phyloP scores from a whole-genome alignment of 1,284 basidiomycete genomes.

The Volvariella volvacea region DNA sequence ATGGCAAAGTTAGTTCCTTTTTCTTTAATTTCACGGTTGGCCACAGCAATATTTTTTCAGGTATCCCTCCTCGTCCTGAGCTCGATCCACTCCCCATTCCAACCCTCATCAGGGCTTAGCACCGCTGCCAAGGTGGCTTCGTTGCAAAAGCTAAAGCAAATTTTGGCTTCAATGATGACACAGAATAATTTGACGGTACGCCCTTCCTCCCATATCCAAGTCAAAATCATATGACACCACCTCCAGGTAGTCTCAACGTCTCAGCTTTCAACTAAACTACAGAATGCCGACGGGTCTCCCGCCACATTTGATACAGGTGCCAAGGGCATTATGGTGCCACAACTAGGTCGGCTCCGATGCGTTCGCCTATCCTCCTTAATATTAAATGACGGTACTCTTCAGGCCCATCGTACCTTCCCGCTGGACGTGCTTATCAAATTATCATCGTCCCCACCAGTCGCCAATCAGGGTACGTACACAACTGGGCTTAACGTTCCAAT shows the following conservation, averaged over 20 bases:
- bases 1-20: slow-evolving; percentile 36
- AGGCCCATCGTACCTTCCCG: slow-evolving; percentile 27
- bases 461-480: slow-evolving; percentile 3
- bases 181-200: slow-evolving; percentile 46
- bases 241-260: slow-evolving; percentile 56
- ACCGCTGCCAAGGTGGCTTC: slow-evolving; percentile 32
- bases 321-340: slow-evolving; percentile 56
- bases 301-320: slow-evolving; percentile 60
- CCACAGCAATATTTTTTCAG: slow-evolving; percentile 21
- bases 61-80: slow-evolving; percentile 55
- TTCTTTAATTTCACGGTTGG: slow-evolving; percentile 3
- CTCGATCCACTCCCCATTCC: slow-evolving; percentile 62
- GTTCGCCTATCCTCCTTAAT: neutral
- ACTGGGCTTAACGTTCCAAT: neutral
- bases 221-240: neutral
- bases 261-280: slow-evolving; percentile 61
- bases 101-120: slow-evolving; percentile 32
- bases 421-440: slow-evolving; percentile 6
- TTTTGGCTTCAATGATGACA: slow-evolving; percentile 42
- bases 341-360: slow-evolving; percentile 40
- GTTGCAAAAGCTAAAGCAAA: slow-evolving; percentile 46
- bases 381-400: slow-evolving; percentile 3
- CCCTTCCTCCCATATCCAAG: neutral
- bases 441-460: slow-evolving; percentile 5
- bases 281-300: slow-evolving; percentile 51